A percentile compares a stretch with the other conserved stretches of the same genome.
Evolutionary conservation across 257 asterid genomes (phyloP).

Genomic region (Primulina tabacum): DNA sequence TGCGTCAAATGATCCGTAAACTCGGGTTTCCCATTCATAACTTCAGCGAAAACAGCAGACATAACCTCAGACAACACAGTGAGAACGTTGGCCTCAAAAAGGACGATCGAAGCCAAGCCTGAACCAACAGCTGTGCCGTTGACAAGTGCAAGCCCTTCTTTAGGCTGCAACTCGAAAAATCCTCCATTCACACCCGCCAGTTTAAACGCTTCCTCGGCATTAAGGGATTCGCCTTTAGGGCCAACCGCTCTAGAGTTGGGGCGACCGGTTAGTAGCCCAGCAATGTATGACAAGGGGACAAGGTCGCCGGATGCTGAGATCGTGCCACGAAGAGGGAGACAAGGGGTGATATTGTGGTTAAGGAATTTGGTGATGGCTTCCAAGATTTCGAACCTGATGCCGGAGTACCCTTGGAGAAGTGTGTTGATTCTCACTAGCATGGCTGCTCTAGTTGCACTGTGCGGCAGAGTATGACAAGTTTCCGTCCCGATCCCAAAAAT

Average conservation of each 20-base stretch:
- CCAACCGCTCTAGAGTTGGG: slow-evolving; percentile 52
- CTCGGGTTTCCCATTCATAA: slow-evolving; percentile 57
- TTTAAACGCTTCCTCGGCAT: slow-evolving; percentile 43
- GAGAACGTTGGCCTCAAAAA: slow-evolving; percentile 47
- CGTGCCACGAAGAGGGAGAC: slow-evolving; percentile 58
- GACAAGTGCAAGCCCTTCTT: slow-evolving; percentile 56
- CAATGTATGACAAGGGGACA: slow-evolving; percentile 58
- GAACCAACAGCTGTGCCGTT: slow-evolving; percentile 65
- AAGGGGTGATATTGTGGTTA: slow-evolving; percentile 50
- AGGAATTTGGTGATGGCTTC: slow-evolving; percentile 53
- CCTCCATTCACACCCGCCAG: slow-evolving; percentile 41
- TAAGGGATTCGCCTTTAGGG: slow-evolving; percentile 34
- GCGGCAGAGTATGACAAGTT: slow-evolving; percentile 44
- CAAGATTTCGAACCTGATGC: slow-evolving; percentile 54
- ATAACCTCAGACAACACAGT: slow-evolving; percentile 40
- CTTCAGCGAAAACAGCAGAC: slow-evolving; percentile 55
- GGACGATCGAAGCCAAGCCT: slow-evolving; percentile 48
- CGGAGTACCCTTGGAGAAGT: slow-evolving; percentile 56
- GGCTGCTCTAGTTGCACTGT: slow-evolving; percentile 51
- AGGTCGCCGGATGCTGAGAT: slow-evolving; percentile 61
- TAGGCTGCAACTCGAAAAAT: slow-evolving; percentile 55
- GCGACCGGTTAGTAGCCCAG: slow-evolving; percentile 54
- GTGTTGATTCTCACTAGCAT: slow-evolving; percentile 62
- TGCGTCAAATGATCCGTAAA: slow-evolving; percentile 56
- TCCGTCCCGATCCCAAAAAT: slow-evolving; percentile 49